Conservation (phyloP, 148 eudicot species). For the Vaccinium darrowii region DNA sequence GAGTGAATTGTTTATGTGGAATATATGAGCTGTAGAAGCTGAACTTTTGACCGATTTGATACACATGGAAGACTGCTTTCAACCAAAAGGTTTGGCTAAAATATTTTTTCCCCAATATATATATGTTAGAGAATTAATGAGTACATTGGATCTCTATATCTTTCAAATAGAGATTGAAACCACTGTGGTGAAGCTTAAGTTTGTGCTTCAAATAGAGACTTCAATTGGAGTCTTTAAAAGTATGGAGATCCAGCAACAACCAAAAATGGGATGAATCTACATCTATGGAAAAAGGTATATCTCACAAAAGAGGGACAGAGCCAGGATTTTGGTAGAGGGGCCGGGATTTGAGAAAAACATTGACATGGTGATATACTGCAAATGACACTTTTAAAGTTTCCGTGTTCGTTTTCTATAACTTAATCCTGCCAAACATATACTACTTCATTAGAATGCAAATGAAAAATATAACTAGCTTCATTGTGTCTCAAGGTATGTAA, state of each 20-base stretch:
- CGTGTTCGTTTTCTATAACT: not conserved
- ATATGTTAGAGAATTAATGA: too few species aligned
- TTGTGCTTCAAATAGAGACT: too few species aligned
- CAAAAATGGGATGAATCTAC: too few species aligned
- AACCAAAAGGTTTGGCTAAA: not conserved
- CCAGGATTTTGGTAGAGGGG: not conserved
- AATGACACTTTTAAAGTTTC: not conserved
- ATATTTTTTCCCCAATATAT: too few species aligned
- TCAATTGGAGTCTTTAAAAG: too few species aligned
- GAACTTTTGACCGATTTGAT: too few species aligned
- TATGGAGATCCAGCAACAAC: too few species aligned
- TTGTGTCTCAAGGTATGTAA: not conserved
- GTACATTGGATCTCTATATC: too few species aligned
- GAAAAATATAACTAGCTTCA: not conserved
- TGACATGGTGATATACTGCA: not conserved
- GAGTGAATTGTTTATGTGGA: not conserved
- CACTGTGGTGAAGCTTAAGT: too few species aligned
- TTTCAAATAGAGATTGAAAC: too few species aligned
- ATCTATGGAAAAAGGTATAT: too few species aligned
- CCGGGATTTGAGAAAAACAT: not conserved
- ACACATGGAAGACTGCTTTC: not conserved
- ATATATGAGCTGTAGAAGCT: not conserved
- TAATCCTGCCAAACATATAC: not conserved
- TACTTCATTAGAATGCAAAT: not conserved
- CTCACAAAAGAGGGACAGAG: not conserved